phyloP scores from a whole-genome alignment of 495 filamentous ascomycete species.

The Neurospora pannonica region DNA sequence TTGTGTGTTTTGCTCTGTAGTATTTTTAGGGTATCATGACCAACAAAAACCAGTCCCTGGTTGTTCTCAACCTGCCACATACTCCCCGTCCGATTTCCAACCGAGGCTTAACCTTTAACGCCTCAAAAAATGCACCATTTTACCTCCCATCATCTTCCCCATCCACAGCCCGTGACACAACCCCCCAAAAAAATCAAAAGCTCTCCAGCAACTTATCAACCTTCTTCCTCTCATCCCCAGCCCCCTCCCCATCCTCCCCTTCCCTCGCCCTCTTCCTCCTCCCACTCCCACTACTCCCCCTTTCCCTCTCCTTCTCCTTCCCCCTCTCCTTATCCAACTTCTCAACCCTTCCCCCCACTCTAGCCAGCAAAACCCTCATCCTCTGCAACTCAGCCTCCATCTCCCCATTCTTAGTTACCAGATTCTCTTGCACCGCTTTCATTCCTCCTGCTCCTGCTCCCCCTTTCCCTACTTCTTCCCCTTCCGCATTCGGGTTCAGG shows the following conservation, averaged over 20 bases:
- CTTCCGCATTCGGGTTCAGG: background rate
- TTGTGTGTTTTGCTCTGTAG: background rate
- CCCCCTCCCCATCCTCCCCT: slow-evolving; percentile 9
- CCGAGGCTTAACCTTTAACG: background rate
- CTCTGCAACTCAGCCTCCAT: slow-evolving; percentile 63
- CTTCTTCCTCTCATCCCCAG: slow-evolving; percentile 32
- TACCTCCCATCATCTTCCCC: background rate
- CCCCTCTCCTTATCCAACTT: slow-evolving; percentile 18
- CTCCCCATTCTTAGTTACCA: slow-evolving; percentile 65
- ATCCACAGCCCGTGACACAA: background rate
- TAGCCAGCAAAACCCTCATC: slow-evolving; percentile 65
- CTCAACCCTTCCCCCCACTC: slow-evolving; percentile 54
- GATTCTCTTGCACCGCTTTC: slow-evolving; percentile 61
- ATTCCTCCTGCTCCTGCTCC: slow-evolving; percentile 6
- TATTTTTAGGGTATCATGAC: background rate
- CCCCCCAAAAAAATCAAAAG: slow-evolving; percentile 13
- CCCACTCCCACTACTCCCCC: background rate
- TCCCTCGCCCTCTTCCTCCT: background rate
- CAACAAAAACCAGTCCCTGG: background rate
- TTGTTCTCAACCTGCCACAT: background rate
- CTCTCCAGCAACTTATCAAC: slow-evolving; percentile 29
- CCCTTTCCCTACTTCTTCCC: slow-evolving; percentile 5
- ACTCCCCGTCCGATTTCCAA: background rate
- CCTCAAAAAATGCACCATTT: background rate
- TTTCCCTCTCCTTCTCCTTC: slow-evolving; percentile 12